A percentile compares a stretch with the other conserved stretches of the same genome.
phyloP scores from a whole-genome alignment of 352 stramenopile species.

The Globisporangium barbulae region DNA sequence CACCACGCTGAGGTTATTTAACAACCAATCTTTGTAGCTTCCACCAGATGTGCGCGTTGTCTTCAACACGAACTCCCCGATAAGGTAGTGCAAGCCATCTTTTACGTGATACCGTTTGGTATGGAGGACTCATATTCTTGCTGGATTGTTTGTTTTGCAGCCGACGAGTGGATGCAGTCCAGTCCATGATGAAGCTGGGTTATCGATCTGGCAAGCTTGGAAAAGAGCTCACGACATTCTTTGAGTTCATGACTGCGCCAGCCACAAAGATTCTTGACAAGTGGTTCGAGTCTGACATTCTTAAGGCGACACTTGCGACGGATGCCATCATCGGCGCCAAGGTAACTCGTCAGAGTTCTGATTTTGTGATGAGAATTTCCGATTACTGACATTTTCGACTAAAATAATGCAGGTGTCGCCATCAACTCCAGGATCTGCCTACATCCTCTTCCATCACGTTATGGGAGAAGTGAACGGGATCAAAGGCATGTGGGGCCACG shows the following conservation, averaged over 20 bases:
- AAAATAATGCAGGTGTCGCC: slow-evolving; percentile 51
- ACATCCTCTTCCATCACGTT: slow-evolving; percentile 91
- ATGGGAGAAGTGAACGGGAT: slow-evolving; percentile 90
- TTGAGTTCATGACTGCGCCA: slow-evolving; percentile 87
- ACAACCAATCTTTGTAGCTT: slow-evolving; percentile 26
- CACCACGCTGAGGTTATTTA: not conserved
- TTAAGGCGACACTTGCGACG: slow-evolving; percentile 90
- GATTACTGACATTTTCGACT: not conserved
- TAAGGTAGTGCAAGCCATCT: slow-evolving; percentile 25
- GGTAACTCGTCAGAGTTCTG: slow-evolving; percentile 23
- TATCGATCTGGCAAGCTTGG: slow-evolving; percentile 67
- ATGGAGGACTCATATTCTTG: not conserved
- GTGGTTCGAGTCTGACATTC: slow-evolving; percentile 89
- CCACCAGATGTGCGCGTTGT: slow-evolving; percentile 69
- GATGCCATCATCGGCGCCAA: slow-evolving; percentile 91
- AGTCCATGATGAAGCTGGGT: slow-evolving; percentile 60
- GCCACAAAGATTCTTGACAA: slow-evolving; percentile 86
- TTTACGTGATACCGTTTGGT: not conserved
- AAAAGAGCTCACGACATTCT: slow-evolving; percentile 72
- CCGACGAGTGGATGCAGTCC: slow-evolving; percentile 58
- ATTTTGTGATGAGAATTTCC: not conserved
- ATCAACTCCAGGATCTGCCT: slow-evolving; percentile 82
- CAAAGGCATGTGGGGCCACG: slow-evolving; percentile 88
- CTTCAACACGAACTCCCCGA: slow-evolving; percentile 42
- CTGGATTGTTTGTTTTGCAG: slow-evolving; percentile 18